Base-by-base conservation (phyloP, 176 grass and related monocot genomes). In the Rhipidocladum racemiflorum region DNA sequence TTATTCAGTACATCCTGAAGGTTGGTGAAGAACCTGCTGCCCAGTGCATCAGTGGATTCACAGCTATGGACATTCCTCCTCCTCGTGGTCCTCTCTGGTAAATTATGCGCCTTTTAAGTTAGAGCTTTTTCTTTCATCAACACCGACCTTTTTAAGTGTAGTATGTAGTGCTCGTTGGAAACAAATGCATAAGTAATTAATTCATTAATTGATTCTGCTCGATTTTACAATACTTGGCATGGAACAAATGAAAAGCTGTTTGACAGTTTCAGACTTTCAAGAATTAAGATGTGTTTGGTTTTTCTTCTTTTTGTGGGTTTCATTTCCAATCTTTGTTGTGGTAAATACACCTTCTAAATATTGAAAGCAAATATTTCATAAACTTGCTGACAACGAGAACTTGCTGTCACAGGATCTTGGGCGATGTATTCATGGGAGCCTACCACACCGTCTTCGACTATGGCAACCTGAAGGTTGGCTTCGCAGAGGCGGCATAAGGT, bases 401-500 rank as follows among this genome's bases (percentile, higher is more conserved):
- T 60, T 65, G 56, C 0, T 73, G 30, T 15, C 50, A 44, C 82
- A 98, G 92, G 92, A 95, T 98, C 24, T 80, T 98, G 82, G 95
- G 95, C 9, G 92, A 95, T 76, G 70, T 98, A 48, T 95, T 98
- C 81, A 98, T 98, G 95, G 95, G 92, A 88, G 90, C 67, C 40
- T 98, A 95, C 59, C 92, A 95, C 79, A 98, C 95, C 1, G 92
- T 98, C 18, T 98, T 95, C 32, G 92, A 98, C 79, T 98, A 98
- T 18, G 92, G 92, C 42, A 95, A 98, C 23, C 54, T 87, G 66
- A 98, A 78, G 74, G 84, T 98, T 25, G 92, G 95, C 46, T 98
- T 98, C 27, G 92, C 92, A 0, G 84, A 86, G 79, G 84, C 95
- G 9, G 88, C 90, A 34, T 91, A 90, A 87, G n/a, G 40, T 20